These are phyloP conservation scores for Epithele typhae DNA, from an alignment of 768 basidiomycete species.

Conservation along the genomic window DNA sequence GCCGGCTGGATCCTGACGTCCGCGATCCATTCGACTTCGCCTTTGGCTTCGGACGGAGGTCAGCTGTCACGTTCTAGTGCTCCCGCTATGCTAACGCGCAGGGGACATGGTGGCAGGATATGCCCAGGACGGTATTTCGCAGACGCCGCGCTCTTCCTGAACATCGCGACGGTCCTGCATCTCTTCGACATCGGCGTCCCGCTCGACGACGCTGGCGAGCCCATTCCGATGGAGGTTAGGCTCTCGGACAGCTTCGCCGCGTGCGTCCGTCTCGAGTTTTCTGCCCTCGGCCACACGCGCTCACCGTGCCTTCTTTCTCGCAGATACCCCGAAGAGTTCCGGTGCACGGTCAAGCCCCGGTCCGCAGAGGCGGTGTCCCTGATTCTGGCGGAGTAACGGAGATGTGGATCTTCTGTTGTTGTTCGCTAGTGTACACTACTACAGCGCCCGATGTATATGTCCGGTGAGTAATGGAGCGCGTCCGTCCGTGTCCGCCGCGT, in stretches of 20 bases:
- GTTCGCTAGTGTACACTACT: neutral
- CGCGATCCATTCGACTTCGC: constrained; percentile 2
- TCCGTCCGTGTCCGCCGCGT: no score
- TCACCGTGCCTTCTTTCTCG: no score
- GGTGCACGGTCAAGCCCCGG: constrained; percentile 20
- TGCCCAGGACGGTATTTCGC: constrained; percentile 20
- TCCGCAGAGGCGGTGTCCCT: constrained; percentile 12
- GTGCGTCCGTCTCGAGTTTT: constrained; percentile 2
- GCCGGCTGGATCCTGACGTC: neutral
- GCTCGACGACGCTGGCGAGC: constrained; percentile 9
- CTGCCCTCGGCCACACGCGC: neutral
- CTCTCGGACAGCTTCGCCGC: constrained; percentile 2
- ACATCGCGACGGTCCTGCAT: constrained; percentile 13
- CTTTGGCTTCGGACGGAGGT: constrained; percentile 15
- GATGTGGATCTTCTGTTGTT: neutral
- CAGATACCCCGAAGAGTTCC: constrained; percentile 19
- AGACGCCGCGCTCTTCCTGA: constrained; percentile 10
- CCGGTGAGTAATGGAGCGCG: no score
- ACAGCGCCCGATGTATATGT: no score
- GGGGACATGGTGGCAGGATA: constrained; percentile 5
- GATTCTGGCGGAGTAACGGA: neutral
- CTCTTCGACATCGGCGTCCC: constrained; percentile 14
- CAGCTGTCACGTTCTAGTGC: no score
- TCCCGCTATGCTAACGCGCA: neutral
- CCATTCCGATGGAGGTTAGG: constrained; percentile 6